phyloP scores from a whole-genome alignment of 208 protist species.

The Herpetomonas tarakana region DNA sequence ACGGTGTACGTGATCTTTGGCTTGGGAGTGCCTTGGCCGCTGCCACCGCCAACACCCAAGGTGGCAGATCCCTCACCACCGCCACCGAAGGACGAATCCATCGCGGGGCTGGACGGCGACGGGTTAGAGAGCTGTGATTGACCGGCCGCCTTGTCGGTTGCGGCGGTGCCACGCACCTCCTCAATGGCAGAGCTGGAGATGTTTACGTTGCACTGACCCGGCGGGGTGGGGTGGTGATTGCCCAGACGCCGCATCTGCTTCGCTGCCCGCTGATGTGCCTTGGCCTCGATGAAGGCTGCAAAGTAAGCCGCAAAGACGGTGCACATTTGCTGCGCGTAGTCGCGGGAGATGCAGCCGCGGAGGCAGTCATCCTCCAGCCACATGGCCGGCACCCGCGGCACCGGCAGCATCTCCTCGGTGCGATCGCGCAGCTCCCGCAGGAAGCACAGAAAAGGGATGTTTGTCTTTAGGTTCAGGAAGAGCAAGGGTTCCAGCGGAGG shows the following conservation, averaged over 20 bases:
- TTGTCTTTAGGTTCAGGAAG: constrained; percentile 51
- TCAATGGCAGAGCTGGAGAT: background rate
- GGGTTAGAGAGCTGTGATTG: too few species aligned
- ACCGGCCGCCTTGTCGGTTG: too few species aligned
- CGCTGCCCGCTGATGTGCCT: constrained; percentile 20
- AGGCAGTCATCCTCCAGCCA: constrained; percentile 44
- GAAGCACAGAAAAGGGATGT: constrained; percentile 77
- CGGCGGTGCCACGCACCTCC: background rate
- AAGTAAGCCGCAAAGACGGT: constrained; percentile 34
- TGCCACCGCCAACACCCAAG: background rate
- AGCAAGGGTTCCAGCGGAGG: constrained; percentile 21
- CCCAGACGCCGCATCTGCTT: constrained; percentile 17
- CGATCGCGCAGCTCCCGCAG: constrained; percentile 64
- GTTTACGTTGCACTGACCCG: background rate
- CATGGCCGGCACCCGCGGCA: constrained; percentile 15
- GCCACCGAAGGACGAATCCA: background rate
- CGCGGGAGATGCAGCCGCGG: constrained; percentile 18
- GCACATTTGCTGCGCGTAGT: constrained; percentile 17
- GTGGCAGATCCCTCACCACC: background rate
- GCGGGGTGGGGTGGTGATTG: background rate
- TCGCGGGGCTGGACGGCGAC: too few species aligned
- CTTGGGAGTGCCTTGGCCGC: background rate
- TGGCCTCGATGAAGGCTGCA: constrained; percentile 19
- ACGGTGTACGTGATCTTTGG: constrained; percentile 40
- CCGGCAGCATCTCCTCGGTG: constrained; percentile 15